Conservation (phyloP, 129 eudicot genomes). For the Oenanthe sinensis region DNA sequence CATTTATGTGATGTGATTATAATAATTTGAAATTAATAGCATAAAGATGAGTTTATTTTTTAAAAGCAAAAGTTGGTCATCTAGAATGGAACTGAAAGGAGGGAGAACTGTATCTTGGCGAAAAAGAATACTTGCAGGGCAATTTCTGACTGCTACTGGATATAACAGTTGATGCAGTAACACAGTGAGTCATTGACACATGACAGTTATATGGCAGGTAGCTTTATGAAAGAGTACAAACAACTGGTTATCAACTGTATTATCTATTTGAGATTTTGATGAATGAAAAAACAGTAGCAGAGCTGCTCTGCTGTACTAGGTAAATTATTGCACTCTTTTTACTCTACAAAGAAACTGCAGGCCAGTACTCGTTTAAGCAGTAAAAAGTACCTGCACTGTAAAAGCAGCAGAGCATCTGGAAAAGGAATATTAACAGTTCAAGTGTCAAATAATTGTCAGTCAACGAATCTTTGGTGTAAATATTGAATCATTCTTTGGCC, state of each 20-base stretch:
- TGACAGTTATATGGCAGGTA: not conserved
- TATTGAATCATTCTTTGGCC: not conserved
- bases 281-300: not conserved
- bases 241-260: not conserved
- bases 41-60: too few relatives aligned
- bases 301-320: not conserved
- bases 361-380: not conserved
- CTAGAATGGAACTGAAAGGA: too few relatives aligned
- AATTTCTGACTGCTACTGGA: not conserved
- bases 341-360: not conserved
- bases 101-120: too few relatives aligned
- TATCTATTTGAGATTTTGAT: not conserved
- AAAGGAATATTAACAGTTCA: not conserved
- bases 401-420: not conserved
- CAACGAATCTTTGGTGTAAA: not conserved
- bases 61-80: too few relatives aligned
- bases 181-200: not conserved
- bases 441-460: not conserved
- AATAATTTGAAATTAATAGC: too few relatives aligned
- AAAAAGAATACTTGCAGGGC: not conserved
- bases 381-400: not conserved
- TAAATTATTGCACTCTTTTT: not conserved
- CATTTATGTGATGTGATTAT: too few relatives aligned
- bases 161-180: not conserved
- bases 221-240: not conserved